These are phyloP conservation scores for Globisporangium polare DNA, from an alignment of 352 stramenopile species.

Conservation along the genomic window DNA sequence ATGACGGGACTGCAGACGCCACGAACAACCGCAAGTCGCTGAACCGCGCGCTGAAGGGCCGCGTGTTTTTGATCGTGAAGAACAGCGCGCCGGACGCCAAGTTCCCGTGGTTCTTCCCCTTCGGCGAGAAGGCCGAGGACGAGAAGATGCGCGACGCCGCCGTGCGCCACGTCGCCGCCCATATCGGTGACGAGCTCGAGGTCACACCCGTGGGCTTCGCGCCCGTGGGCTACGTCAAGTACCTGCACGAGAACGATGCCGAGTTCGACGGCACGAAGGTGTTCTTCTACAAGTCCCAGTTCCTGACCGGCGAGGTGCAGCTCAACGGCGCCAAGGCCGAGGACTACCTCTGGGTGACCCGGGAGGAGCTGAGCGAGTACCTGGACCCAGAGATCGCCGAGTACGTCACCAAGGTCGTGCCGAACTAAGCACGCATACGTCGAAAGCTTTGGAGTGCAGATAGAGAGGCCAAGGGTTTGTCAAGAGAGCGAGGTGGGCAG, in stretches of 20 bases:
- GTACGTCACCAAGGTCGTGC: slow-evolving; percentile 81
- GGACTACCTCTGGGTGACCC: slow-evolving; percentile 84
- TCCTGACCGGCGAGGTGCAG: slow-evolving; percentile 49
- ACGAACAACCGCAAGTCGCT: slow-evolving; percentile 84
- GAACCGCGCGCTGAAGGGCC: slow-evolving; percentile 77
- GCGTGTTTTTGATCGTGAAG: slow-evolving; percentile 78
- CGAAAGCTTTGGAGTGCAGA: not conserved
- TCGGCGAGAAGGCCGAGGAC: slow-evolving; percentile 45
- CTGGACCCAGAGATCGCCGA: slow-evolving; percentile 57
- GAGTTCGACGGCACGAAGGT: slow-evolving; percentile 79
- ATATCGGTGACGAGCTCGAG: slow-evolving; percentile 43
- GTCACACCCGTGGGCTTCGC: slow-evolving; percentile 60
- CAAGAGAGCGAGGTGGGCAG: not conserved
- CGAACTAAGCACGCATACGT: slow-evolving; percentile 27
- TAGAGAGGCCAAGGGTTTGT: not conserved
- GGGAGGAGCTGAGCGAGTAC: slow-evolving; percentile 72
- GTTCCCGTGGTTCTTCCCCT: slow-evolving; percentile 80
- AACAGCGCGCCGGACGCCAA: slow-evolving; percentile 34
- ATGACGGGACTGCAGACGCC: slow-evolving; percentile 22
- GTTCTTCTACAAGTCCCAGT: slow-evolving; percentile 87
- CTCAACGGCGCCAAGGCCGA: slow-evolving; percentile 54
- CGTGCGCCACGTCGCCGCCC: slow-evolving; percentile 48
- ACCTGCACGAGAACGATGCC: slow-evolving; percentile 44
- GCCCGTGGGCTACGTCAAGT: slow-evolving; percentile 74
- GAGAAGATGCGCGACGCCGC: slow-evolving; percentile 84